Evolutionary conservation across 1,284 basidiomycete species (phyloP), one percentile per base, ranked within the genome.

Genomic region (Trametes polyzona): DNA sequence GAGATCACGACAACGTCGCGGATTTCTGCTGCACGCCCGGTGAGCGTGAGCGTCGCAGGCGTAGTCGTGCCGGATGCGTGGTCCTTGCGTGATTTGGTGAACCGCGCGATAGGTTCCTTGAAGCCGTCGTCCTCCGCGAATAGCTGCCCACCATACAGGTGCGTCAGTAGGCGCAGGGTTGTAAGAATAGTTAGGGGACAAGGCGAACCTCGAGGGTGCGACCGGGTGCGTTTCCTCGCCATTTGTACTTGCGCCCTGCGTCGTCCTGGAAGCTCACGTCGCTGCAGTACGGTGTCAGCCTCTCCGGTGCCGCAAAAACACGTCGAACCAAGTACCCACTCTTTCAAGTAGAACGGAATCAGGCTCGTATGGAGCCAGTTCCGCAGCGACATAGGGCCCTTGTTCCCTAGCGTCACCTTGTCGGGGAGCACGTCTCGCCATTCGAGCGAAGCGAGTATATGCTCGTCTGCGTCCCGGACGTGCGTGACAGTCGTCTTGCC

Each of bases 301-400:
- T 5, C 19, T 11, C 4, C 14, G 21, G 17, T 4, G 2, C 5
- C 33, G 16, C 8, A 3, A 16, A 9, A 19, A 16, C 2, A 19
- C 5, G 6, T 29, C 12, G 23, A 4, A n/a, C 19, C 26, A n/a
- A 11, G n/a, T 6, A 62, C 75, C 47, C 56, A 78, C 77, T 75
- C 68, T 35, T 74, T 75, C 16, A 59, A 17, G 30, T 57, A 55
- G 65, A 79, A 76, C 6, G 77, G 78, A 3, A 79, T 66, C n/a
- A 76, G 55, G 55, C 76, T 78, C 55, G 73, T 76, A 62, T 73
- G 76, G 57, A 80, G 65, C 79, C 78, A 80, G 11, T 69, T 67
- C 36, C 73, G 71, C 21, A 70, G 16, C 14, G 65, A 65, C 11
- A 64, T 55, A 4, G 63, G 57, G 27, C 58, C 58, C 27, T 58